Conservation (phyloP, 2,329 filamentous ascomycete genomes). For the Claviceps sp. region DNA sequence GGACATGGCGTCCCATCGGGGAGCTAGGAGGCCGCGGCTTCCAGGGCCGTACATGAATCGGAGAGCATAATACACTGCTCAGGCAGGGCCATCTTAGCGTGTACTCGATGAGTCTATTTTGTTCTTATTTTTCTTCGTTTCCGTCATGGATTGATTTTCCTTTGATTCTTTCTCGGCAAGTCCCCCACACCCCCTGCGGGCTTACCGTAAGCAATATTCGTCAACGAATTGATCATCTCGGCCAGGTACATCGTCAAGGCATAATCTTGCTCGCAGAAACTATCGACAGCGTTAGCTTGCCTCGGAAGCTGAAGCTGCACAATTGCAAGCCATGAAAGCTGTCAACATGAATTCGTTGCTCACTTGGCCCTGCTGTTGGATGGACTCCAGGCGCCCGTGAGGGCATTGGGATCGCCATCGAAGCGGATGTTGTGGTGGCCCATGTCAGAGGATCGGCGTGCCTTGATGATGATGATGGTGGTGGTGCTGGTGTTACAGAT, state of each 20-base stretch:
- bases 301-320: no score
- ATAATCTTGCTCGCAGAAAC: conserved; percentile 35
- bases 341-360: neutral
- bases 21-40: conserved; percentile 17
- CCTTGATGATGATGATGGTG: neutral
- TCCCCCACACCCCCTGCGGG: conserved; percentile 18
- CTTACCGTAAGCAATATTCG: conserved; percentile 29
- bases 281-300: conserved; percentile 6
- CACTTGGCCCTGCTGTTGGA: conserved; percentile 27
- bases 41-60: conserved; percentile 21
- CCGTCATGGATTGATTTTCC: neutral
- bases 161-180: neutral
- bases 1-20: conserved; percentile 27
- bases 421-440: conserved; percentile 25
- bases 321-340: no score
- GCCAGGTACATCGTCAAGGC: conserved; percentile 27
- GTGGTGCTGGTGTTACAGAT: neutral
- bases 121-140: neutral
- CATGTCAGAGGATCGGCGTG: conserved; percentile 8
- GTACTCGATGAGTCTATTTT: neutral
- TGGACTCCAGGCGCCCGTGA: conserved; percentile 24
- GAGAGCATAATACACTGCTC: conserved; percentile 28
- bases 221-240: conserved; percentile 30
- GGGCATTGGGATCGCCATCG: conserved; percentile 19
- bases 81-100: neutral